Conservation (phyloP, 179 eudicot genomes). For the Actinidia polygama region DNA sequence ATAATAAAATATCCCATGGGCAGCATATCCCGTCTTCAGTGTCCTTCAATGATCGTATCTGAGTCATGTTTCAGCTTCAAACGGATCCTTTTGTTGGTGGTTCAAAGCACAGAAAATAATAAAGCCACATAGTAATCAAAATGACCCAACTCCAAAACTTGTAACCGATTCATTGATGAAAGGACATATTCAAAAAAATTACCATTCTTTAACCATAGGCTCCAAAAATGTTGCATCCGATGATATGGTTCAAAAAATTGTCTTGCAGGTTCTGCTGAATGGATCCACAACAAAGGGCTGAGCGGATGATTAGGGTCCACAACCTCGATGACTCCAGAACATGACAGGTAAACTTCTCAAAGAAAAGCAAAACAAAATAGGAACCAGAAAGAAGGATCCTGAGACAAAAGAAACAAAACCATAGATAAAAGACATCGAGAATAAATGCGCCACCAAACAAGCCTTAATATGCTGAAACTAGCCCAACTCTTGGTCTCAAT, state of each 20-base stretch:
- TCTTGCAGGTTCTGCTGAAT: background rate
- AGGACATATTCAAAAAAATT: background rate
- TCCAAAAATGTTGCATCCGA: background rate
- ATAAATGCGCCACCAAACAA: background rate
- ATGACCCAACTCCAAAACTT: background rate
- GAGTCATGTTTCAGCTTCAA: background rate
- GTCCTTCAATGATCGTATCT: background rate
- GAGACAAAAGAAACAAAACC: background rate
- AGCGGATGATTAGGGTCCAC: background rate
- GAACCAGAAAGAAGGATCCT: slow-evolving; percentile 1
- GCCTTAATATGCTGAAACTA: background rate
- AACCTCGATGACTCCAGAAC: background rate
- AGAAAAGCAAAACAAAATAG: background rate
- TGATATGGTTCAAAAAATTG: background rate
- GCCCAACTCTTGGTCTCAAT: background rate
- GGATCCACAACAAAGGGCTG: background rate
- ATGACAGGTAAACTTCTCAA: background rate
- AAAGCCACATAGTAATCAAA: background rate
- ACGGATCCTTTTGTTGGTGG: background rate
- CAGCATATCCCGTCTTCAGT: background rate
- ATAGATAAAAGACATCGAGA: background rate
- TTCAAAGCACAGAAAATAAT: background rate
- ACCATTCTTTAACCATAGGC: background rate
- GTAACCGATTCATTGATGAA: background rate
- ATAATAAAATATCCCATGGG: too few relatives aligned